Evolutionary conservation across 805 yeast species (phyloP), one percentile per base, ranked within the genome.

Genomic region (Wickerhamiella lipophila): DNA sequence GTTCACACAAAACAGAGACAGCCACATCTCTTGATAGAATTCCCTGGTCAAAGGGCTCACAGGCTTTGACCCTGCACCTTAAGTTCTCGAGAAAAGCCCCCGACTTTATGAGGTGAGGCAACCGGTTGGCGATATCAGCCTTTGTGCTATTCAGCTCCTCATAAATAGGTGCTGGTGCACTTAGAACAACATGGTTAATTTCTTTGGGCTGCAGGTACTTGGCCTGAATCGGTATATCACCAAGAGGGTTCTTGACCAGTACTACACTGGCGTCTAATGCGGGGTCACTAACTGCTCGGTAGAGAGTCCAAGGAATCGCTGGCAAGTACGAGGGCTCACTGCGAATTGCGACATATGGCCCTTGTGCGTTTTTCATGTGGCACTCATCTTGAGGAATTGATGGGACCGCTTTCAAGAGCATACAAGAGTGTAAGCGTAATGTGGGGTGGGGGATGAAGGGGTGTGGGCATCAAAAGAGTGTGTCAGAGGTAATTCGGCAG

Each of bases 41-140:
- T 1, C 95, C 95, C 59, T 83, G 94, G 38, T 73, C 76, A 2
- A 76, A 70, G 0, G 94, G 94, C 55, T 83, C 94, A 60, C 86
- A 76, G 21, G 79, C 70, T 3, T 74, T 56, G 2, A 84, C 71
- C 6, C 58, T 57, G 18, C 82, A 82, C 53, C 72, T 71, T 16
- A 76, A 56, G 3, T 60, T 61, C 16, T 74, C 62, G 2, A 74
- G 62, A 6, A 56, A 46, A 52, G 73, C 76, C 21, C 72, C 74
- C 42, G 68, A 72, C 26, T 69, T 63, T 21, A 66, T 63, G 12
- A 68, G 60, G 2, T 61, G 56, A 42, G 69, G 66, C 6, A 75
- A 58, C 3, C 66, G 52, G 7, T 56, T 55, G 1, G 72, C 57
- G 38, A 65, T 61, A 13, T 58, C 58, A 15, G 35, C 6, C 35